Percentiles rank a stretch among this genome's conserved stretches.
Evolutionary conservation across 257 asterid genomes (phyloP).

Genomic region (Ophiorrhiza pumila): DNA sequence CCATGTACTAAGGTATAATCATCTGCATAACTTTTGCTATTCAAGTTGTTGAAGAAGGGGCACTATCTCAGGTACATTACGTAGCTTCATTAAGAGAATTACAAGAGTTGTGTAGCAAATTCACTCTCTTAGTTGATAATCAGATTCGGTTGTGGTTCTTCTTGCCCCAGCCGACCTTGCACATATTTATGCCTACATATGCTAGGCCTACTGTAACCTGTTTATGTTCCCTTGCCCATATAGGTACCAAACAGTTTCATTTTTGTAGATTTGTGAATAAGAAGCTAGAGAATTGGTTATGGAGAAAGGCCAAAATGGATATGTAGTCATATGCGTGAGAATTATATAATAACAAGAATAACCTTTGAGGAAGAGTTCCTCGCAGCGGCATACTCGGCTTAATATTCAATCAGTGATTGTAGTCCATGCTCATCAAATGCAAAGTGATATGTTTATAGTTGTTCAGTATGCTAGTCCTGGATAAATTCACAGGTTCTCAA

Average conservation of each 20-base stretch:
- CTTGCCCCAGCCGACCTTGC: neutral
- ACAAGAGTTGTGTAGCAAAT: constrained; percentile 30
- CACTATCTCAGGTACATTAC: constrained; percentile 39
- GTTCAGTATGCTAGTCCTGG: neutral
- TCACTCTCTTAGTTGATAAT: constrained; percentile 23
- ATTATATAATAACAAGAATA: too few species aligned
- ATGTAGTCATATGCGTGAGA: too few species aligned
- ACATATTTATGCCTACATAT: neutral
- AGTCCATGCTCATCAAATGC: too few species aligned
- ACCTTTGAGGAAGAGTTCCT: too few species aligned
- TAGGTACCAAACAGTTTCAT: too few species aligned
- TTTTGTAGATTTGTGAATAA: neutral
- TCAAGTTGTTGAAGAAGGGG: constrained; percentile 49
- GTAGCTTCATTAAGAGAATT: constrained; percentile 37
- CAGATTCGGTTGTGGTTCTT: constrained; percentile 8
- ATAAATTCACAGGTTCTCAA: neutral
- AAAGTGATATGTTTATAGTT: too few species aligned
- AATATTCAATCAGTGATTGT: too few species aligned
- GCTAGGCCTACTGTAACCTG: neutral
- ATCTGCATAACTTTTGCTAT: constrained; percentile 31
- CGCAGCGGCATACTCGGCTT: too few species aligned
- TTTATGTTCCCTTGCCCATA: too few species aligned
- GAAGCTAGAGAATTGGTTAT: neutral
- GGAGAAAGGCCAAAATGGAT: too few species aligned
- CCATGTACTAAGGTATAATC: constrained; percentile 30